Conservation (phyloP, 1,139 yeast genomes). For the Suhomyces bokatorum region DNA sequence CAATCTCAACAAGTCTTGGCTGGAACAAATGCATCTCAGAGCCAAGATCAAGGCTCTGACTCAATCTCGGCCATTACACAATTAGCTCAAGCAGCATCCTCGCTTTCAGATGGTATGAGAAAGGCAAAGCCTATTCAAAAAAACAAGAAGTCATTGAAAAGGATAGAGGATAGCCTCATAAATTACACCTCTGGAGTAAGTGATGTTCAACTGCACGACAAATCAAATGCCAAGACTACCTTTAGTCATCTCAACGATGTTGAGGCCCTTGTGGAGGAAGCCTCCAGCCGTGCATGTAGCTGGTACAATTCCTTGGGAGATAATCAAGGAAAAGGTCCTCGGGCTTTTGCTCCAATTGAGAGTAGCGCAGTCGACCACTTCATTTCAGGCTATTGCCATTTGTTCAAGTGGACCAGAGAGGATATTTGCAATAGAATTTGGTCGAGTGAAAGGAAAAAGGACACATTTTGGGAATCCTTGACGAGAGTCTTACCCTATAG, state of each 20-base stretch:
- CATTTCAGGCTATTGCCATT: conserved; percentile 64
- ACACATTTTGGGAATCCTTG: conserved; percentile 83
- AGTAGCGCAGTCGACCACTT: conserved; percentile 69
- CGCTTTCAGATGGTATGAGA: conserved; percentile 17
- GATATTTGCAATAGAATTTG: conserved; percentile 83
- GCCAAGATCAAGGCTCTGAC: conserved; percentile 17
- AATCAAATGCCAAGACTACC: conserved; percentile 19
- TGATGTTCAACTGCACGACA: conserved; percentile 2
- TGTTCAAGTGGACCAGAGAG: conserved; percentile 60
- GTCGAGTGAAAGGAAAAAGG: conserved; percentile 82
- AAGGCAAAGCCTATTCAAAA: conserved; percentile 13
- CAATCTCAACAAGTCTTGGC: conserved; percentile 23
- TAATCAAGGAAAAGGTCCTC: conserved; percentile 35
- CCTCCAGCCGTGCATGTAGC: conserved; percentile 33
- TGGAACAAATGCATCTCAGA: conserved; percentile 28
- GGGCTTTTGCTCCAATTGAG: conserved; percentile 63
- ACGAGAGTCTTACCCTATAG: conserved; percentile 79
- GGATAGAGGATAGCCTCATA: conserved; percentile 13
- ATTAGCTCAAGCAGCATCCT: conserved; percentile 35
- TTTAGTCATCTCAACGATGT: conserved; percentile 32
- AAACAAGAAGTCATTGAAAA: conserved; percentile 13
- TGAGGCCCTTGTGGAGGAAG: conserved; percentile 39
- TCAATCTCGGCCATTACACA: conserved; percentile 31
- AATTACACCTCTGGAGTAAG: conserved; percentile 9
- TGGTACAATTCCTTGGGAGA: conserved; percentile 42